These are phyloP conservation scores for Candida maesae DNA, from an alignment of 805 yeast genomes.

Conservation along the genomic window DNA sequence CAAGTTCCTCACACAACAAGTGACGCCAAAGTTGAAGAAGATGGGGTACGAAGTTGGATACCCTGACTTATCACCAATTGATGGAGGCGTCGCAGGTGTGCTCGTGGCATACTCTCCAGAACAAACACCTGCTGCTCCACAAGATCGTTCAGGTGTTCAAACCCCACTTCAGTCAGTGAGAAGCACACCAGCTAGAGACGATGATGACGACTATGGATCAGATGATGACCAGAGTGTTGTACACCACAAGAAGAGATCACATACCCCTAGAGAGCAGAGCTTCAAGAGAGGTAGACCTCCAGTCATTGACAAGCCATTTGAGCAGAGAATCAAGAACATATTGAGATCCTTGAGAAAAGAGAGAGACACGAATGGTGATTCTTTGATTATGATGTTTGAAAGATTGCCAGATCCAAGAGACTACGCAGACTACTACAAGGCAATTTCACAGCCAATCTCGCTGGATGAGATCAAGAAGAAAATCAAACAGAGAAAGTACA, in stretches of 20 bases:
- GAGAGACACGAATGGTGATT: slow-evolving; percentile 46
- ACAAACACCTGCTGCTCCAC: too few species aligned
- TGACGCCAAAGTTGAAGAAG: slow-evolving; percentile 33
- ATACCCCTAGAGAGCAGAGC: slow-evolving; percentile 22
- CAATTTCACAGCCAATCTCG: slow-evolving; percentile 57
- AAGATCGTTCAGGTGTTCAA: too few species aligned
- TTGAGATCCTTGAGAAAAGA: slow-evolving; percentile 78
- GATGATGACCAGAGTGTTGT: slow-evolving; percentile 9
- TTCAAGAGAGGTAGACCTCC: slow-evolving; percentile 85
- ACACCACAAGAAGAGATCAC: slow-evolving; percentile 8
- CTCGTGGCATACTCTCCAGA: slow-evolving; percentile 15
- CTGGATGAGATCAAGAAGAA: slow-evolving; percentile 74
- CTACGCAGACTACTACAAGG: slow-evolving; percentile 42
- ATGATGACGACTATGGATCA: slow-evolving; percentile 14
- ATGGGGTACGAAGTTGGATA: slow-evolving; percentile 33
- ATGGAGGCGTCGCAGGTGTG: slow-evolving; percentile 19
- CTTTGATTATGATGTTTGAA: slow-evolving; percentile 67
- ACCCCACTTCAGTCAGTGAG: slow-evolving; percentile 3
- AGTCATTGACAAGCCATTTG: slow-evolving; percentile 85
- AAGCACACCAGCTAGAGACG: slow-evolving; percentile 14
- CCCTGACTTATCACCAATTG: slow-evolving; percentile 34
- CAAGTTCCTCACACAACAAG: slow-evolving; percentile 33
- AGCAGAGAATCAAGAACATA: slow-evolving; percentile 85
- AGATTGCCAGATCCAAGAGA: slow-evolving; percentile 66
- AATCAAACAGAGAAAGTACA: slow-evolving; percentile 81